Evolutionary conservation across 768 basidiomycete genomes (phyloP), one percentile per base, ranked within the genome.

Genomic region (Udeniomyces megalosporus): DNA sequence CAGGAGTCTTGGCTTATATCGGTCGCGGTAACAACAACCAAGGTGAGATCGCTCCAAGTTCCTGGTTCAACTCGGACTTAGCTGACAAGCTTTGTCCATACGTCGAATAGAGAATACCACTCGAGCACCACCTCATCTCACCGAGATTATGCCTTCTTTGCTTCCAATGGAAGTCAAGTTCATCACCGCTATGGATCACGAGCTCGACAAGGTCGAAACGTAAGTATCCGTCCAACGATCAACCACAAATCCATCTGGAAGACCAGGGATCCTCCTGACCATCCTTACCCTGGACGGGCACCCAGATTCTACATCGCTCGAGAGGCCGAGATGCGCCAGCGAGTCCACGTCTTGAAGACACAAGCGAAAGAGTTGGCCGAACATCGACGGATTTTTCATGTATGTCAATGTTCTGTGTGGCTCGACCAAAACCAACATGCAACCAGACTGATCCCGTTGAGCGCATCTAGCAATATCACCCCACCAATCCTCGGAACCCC

Each of bases 151-250:
- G 20, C 76, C 78, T 4, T 72, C 77, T 11, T 76, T 91, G 22
- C 78, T 82, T 14, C 77, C 81, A 0, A 74, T 78, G 26, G 85
- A 92, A 69, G 69, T 74, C 32, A 76, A 76, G 6, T 97, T 95
- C 75, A 87, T 97, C 64, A 78, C 80, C 2, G 76, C 81, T 26
- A 77, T 96, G 7, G 86, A 95, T 67, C 70, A 70, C 0, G 84
- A 99, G 70, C 76, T 96, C 2, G 81, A 84, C 24, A 95, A 93
- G 72, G 81, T 96, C 14, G 86, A 87, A 63, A 74, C 76, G 0
- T 99, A 38, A 54, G 44, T 47, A n/a, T n/a, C n/a, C n/a, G n/a
- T n/a, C n/a, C n/a, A n/a, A n/a, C n/a, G n/a, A n/a, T n/a, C n/a
- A n/a, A n/a, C n/a, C n/a, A n/a, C n/a, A n/a, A n/a, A n/a, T n/a